These are phyloP conservation scores for Malassezia nana DNA, from an alignment of 1,284 basidiomycete species.

Conservation along the genomic window DNA sequence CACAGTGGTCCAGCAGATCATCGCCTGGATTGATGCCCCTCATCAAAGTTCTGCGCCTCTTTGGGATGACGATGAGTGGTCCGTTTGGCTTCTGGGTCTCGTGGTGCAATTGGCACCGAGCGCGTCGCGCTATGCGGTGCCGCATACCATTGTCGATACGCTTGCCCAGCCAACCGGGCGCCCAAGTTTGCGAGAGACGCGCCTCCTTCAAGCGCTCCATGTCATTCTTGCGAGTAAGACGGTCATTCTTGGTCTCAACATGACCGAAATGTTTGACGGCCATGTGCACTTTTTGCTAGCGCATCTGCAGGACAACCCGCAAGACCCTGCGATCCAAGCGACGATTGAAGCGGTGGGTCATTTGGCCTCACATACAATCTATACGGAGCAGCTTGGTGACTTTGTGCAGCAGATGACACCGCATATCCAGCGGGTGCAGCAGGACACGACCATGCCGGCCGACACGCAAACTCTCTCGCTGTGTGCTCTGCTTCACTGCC, in stretches of 20 bases:
- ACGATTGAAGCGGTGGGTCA: constrained; percentile 73
- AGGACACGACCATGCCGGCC: constrained; percentile 53
- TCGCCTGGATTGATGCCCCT: constrained; percentile 36
- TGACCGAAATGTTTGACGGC: constrained; percentile 66
- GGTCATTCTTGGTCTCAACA: constrained; percentile 78
- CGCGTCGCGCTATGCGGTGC: constrained; percentile 81
- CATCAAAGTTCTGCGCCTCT: constrained; percentile 15
- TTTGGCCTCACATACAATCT: constrained; percentile 80
- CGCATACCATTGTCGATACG: constrained; percentile 67
- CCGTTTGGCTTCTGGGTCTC: constrained; percentile 69
- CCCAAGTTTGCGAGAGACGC: constrained; percentile 4
- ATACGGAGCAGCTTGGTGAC: constrained; percentile 91
- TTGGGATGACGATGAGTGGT: constrained; percentile 67
- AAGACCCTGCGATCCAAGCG: constrained; percentile 60
- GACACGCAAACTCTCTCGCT: constrained; percentile 59
- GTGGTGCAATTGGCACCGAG: constrained; percentile 75
- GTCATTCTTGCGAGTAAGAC: constrained; percentile 62
- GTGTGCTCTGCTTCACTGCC: constrained; percentile 61
- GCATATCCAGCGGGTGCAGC: constrained; percentile 59
- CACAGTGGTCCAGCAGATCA: constrained; percentile 60
- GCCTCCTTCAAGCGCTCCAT: constrained; percentile 14
- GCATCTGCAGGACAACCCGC: constrained; percentile 53
- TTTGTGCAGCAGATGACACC: constrained; percentile 73
- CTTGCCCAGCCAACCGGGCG: neutral
- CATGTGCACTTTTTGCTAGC: constrained; percentile 61